Conservation (phyloP, 1,139 yeast genomes). For the Blastobotrys ciferrii region DNA sequence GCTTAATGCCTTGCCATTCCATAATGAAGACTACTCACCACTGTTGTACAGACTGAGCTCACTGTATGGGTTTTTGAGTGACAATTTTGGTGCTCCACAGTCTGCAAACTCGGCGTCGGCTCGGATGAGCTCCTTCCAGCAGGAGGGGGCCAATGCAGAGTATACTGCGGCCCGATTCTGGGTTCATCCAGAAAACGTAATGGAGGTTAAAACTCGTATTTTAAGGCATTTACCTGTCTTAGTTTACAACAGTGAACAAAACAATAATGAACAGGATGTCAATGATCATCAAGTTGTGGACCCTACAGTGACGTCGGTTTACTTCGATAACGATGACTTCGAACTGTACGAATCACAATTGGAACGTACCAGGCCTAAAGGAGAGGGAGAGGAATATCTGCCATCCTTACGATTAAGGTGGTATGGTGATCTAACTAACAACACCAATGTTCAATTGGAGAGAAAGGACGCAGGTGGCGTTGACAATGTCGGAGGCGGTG, state of each 20-base stretch:
- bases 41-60: conserved; percentile 78
- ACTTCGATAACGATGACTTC: conserved; percentile 81
- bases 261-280: conserved; percentile 38
- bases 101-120: conserved; percentile 30
- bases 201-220: conserved; percentile 94
- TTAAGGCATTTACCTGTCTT: conserved; percentile 90
- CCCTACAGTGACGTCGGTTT: conserved; percentile 81
- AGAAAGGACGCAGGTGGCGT: conserved; percentile 57
- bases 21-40: conserved; percentile 93
- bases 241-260: conserved; percentile 53
- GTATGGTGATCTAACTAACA: conserved; percentile 78
- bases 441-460: conserved; percentile 77
- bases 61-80: conserved; percentile 77
- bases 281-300: conserved; percentile 48
- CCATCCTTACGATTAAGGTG: conserved; percentile 84
- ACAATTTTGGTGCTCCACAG: conserved; percentile 44
- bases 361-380: conserved; percentile 48
- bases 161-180: conserved; percentile 86
- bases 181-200: conserved; percentile 93
- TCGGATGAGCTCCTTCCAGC: conserved; percentile 31
- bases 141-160: conserved; percentile 46
- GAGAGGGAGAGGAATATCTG: conserved; percentile 50
- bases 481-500: conserved; percentile 39
- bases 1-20: conserved; percentile 83
- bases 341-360: conserved; percentile 85